These are phyloP conservation scores for Podospora appendiculata DNA, from an alignment of 495 filamentous ascomycete genomes.

Conservation along the genomic window DNA sequence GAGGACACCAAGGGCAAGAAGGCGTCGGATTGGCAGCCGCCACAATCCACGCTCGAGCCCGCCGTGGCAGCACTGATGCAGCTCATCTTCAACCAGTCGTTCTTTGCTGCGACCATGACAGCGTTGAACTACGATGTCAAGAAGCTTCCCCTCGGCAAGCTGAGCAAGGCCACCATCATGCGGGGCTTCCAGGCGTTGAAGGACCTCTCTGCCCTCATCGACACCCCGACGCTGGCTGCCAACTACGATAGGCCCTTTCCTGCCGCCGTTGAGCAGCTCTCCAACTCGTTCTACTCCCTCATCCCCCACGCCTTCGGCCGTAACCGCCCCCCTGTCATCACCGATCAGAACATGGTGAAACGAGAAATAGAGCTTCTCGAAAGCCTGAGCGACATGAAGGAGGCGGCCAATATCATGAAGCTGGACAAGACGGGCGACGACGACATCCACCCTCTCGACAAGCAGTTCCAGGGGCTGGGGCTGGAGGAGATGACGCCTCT, in stretches of 20 bases:
- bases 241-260: conserved; percentile 33
- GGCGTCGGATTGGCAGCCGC: conserved; percentile 24
- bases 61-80: conserved; percentile 60
- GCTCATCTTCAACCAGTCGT: conserved; percentile 73
- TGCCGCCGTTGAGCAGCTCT: conserved; percentile 48
- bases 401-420: conserved; percentile 71
- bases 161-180: conserved; percentile 66
- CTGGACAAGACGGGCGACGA: conserved; percentile 39
- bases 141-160: conserved; percentile 76
- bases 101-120: conserved; percentile 57
- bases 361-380: conserved; percentile 71
- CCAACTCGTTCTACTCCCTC: conserved; percentile 69
- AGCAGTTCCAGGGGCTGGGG: conserved; percentile 59
- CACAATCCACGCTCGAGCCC: conserved; percentile 47
- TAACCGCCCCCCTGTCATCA: conserved; percentile 59
- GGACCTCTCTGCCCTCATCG: conserved; percentile 58
- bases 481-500: conserved; percentile 71
- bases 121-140: conserved; percentile 66
- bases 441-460: conserved; percentile 56
- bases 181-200: conserved; percentile 67
- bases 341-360: conserved; percentile 47
- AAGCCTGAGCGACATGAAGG: conserved; percentile 73
- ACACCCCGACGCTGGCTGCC: conserved; percentile 35
- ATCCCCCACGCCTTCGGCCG: conserved; percentile 81
- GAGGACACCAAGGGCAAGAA: conserved; percentile 20